Evolutionary conservation across 176 grass and related monocot species (phyloP), one percentile per base, ranked within the genome.

Genomic region (Typha latifolia): DNA sequence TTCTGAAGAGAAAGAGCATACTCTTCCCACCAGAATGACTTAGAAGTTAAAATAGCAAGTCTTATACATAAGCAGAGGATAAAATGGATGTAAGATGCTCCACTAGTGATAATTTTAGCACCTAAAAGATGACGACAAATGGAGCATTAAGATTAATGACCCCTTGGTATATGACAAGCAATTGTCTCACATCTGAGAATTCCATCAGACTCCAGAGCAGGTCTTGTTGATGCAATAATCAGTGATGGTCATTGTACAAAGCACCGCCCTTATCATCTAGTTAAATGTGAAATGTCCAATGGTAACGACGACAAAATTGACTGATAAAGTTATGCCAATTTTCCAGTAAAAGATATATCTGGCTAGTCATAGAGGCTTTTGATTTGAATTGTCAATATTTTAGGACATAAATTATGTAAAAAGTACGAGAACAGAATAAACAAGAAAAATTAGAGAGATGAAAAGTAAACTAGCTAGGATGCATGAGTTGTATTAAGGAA

Each of bases 391-490:
- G 9, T 19, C 52, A 19, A 56, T 56, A 56, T 6, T 5, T 19
- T 56, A 19, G 14, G 52, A 56, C 19, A 7, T 56, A 56, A n/a
- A 37, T 37, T 7, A 37, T 4, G 34, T 37, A 37, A 37, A 37
- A 37, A 6, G 4, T 20, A 26, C 24, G 52, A 56, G 16, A 56
- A 19, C 14, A 56, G 15, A 13, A 18, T 24, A 79, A 62, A 49
- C 49, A 66, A 15, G 22, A 49, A 51, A 59, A 12, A 49, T 4
- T 74, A 74, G 26, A 15, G n/a, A 61, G 34, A 66, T 47, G 43
- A 16, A 23, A 12, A 49, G 34, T 37, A 37, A 37, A 37, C 34
- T 37, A 37, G 34, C 34, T 37, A 37, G 3, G 3, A 37, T 37
- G 34, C 34, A 37, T 37, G 34, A 37, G 34, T 37, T 37, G 34